Base-by-base conservation (phyloP, 179 eudicot genomes). In the Actinidia arguta region DNA sequence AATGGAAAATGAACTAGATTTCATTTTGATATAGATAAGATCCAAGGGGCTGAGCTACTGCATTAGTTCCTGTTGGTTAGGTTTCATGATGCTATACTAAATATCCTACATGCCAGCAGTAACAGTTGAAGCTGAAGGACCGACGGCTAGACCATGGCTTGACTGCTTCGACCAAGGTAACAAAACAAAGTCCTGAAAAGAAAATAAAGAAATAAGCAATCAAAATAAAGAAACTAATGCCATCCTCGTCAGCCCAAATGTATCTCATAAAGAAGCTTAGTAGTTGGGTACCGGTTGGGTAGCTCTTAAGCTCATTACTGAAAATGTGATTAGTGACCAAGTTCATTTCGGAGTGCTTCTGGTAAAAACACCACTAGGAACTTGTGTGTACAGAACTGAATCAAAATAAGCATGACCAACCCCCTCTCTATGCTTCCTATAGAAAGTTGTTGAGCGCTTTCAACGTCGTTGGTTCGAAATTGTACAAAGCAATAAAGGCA, bases 271-370 rank as follows among this genome's bases (percentile, higher is more conserved):
- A n/a, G n/a, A n/a, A n/a, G n/a, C n/a, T n/a, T n/a, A n/a, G n/a
- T n/a, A n/a, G 73, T 36, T n/a, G 25, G 20, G 2, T 75, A 96
- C 99, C n/a, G n/a, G n/a, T n/a, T n/a, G n/a, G n/a, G n/a, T n/a
- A n/a, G n/a, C 99, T 95, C 98, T 87, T 96, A 96, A 82, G 95
- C 98, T 76, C 97, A 90, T 85, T 96, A 98, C 86, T 93, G 98
- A 62, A 98, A 90, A 79, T 86, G 89, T 51, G 99, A 96, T 69
- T 95, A 86, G 68, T 94, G 95, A 36, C 98, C 99, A 72, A 98
- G 99, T 83, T 92, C 95, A 77, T 98, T 96, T 54, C 96, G 98
- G 66, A 96, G 92, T 48, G 98, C 90, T 85, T 96, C 99, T 46
- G 99, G 99, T 58, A n/a, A 96, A 59, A 77, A 82, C 82, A 47